Conservation (phyloP, 805 yeast species). For the Teunomyces gatunensis region DNA sequence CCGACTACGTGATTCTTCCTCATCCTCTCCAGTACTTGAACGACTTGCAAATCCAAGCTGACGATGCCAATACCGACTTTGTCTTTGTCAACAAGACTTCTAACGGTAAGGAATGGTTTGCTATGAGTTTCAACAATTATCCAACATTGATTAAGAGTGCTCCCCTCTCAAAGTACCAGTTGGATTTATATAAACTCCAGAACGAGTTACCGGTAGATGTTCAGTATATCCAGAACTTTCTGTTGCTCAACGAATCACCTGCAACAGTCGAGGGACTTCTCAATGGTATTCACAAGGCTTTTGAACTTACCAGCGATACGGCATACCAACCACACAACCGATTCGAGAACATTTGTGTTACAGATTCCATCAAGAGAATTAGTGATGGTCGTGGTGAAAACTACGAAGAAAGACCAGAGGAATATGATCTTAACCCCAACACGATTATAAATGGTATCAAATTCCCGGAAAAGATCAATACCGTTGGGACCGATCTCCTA, state of each 20-base stretch:
- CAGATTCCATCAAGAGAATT: slow-evolving; percentile 17
- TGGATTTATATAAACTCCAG: slow-evolving; percentile 27
- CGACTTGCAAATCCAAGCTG: slow-evolving; percentile 24
- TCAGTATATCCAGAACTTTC: slow-evolving; percentile 18
- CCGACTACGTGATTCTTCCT: slow-evolving; percentile 54
- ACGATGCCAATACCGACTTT: slow-evolving; percentile 24
- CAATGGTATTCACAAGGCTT: slow-evolving; percentile 37
- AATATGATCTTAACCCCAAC: not conserved
- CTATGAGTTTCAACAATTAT: slow-evolving; percentile 71
- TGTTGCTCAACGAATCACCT: slow-evolving; percentile 12
- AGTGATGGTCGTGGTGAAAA: slow-evolving; percentile 18
- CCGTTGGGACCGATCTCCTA: slow-evolving; percentile 8
- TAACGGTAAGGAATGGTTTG: slow-evolving; percentile 72
- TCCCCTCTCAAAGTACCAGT: slow-evolving; percentile 64
- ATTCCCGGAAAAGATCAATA: slow-evolving; percentile 19
- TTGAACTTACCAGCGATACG: slow-evolving; percentile 26
- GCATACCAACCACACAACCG: slow-evolving; percentile 36
- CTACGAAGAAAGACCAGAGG: not conserved
- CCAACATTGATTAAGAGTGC: slow-evolving; percentile 83
- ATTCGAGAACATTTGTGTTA: slow-evolving; percentile 13
- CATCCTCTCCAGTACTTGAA: slow-evolving; percentile 58
- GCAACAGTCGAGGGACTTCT: slow-evolving; percentile 25
- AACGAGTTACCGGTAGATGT: slow-evolving; percentile 15
- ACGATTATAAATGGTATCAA: slow-evolving; percentile 36
- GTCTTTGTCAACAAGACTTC: slow-evolving; percentile 71